These are phyloP conservation scores for Botrytis fabae DNA, from an alignment of 2,329 filamentous ascomycete species.

Conservation along the genomic window DNA sequence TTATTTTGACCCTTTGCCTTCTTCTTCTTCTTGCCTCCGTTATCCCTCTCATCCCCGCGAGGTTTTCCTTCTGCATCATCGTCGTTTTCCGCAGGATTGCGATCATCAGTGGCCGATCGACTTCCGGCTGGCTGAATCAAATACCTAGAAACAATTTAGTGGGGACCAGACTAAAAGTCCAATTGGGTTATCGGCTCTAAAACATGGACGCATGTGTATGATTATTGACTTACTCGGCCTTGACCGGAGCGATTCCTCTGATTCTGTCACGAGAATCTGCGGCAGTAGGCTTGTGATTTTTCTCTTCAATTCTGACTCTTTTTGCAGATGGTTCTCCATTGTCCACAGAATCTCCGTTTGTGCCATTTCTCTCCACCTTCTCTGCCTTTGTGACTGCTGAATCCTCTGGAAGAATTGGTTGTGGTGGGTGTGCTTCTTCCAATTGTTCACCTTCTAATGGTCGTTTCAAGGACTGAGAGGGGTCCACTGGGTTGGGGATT, in stretches of 20 bases:
- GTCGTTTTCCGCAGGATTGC: constrained; percentile 37
- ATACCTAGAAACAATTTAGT: constrained; percentile 32
- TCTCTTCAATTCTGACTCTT: constrained; percentile 39
- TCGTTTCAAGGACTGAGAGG: constrained; percentile 37
- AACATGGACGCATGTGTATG: not conserved
- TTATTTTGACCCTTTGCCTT: constrained; percentile 79
- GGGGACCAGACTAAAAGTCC: not conserved
- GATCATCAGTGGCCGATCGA: constrained; percentile 42
- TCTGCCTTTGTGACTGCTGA: constrained; percentile 39
- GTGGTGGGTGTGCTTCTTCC: constrained; percentile 31
- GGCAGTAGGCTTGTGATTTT: constrained; percentile 36
- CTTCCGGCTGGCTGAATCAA: constrained; percentile 32
- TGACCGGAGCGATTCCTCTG: constrained; percentile 39
- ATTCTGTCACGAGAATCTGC: constrained; percentile 35
- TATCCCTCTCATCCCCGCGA: constrained; percentile 45
- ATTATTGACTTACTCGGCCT: constrained; percentile 37
- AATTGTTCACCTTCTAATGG: constrained; percentile 28
- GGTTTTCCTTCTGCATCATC: constrained; percentile 55
- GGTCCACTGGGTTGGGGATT: constrained; percentile 28
- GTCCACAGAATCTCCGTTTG: constrained; percentile 27
- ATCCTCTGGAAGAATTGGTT: constrained; percentile 35
- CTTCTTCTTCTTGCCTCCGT: constrained; percentile 51
- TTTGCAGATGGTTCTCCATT: constrained; percentile 33
- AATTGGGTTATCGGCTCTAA: not conserved
- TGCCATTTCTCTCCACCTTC: constrained; percentile 35